Evolutionary conservation across 768 basidiomycete species (phyloP), one percentile per base, ranked within the genome.

Genomic region (Kwoniella sp.): DNA sequence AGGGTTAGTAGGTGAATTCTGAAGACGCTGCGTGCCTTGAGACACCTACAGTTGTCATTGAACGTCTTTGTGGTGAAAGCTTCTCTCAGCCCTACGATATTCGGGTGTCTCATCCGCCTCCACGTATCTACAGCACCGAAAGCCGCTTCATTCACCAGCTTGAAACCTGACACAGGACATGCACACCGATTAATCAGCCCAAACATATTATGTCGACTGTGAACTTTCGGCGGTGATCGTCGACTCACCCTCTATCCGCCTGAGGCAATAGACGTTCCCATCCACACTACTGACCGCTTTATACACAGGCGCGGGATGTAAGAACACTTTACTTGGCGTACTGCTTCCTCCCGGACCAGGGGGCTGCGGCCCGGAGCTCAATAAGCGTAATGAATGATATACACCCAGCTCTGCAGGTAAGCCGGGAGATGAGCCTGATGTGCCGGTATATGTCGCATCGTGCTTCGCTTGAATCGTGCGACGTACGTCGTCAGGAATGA

Each of bases 41-140:
- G 36, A 5, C 7, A 83, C 88, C 55, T 73, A 95, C 94, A 98
- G 70, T 88, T 88, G 77, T 98, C 96, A 58, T 87, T 87, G 79
- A 99, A 99, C 0, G 90, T 86, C 27, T 88, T 85, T 0, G 95
- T 95, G 0, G 96, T 98, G 82, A 99, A 97, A 0, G 95, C 96
- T 77, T 98, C 96, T 53, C 86, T 85, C 22, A 98, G 82, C 9
- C 86, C 80, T 17, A 95, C 86, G 64, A 99, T 88, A 67, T 86
- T 88, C 0, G 96, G 93, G 81, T 98, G 95, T 19, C 83, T 85
- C 60, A 98, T 83, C 48, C 85, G 83, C 0, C 87, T 86, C 96
- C 96, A 99, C 17, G 86, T 82, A 68, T 96, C 94, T 50, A 97
- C 88, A 9, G 87, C 81, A 13, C 81, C 82, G 72, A 99, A 94